Base-by-base conservation (phyloP, 768 basidiomycete genomes). In the Boletus pseudopeckii region DNA sequence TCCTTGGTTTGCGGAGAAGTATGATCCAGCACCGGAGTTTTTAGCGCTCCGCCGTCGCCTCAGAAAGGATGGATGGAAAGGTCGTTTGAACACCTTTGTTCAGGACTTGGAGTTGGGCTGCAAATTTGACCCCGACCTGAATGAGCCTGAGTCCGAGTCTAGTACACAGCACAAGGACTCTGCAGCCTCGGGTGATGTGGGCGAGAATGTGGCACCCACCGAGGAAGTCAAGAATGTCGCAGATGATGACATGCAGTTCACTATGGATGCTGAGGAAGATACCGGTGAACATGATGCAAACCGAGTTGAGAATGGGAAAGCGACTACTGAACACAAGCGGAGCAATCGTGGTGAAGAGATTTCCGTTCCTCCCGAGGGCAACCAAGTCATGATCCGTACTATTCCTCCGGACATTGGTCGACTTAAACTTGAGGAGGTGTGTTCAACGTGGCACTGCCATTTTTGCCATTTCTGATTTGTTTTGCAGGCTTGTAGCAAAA, bases 1-100 rank as follows among this genome's bases (percentile, higher is more conserved):
- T n/a, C 88, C 92, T 14, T 98, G 95, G 95, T 98, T 97, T 77
- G 83, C 85, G 52, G 95, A 98, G 78, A 91, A 92, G 71, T 98
- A 98, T 75, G 91, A 93, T 56, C 88, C 88, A 52, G 72, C 83
- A 39, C 76, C 82, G 48, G 87, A 91, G 62, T 82, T 80, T 65
- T 79, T 81, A 51, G 77, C 79, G 50, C 75, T 94, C 68, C 87
- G 95, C 63, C 77, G 77, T 57, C 80, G 92, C 61, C 83, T 93
- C 57, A 82, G 89, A 68, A 88, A 84, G 72, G 84, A 89, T 59
- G 95, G 92, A 26, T 90, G 93, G 87, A 84, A 80, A 69, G 85
- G 85, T 43, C 80, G 85, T 55, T 71, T 88, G 51, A 78, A 84
- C 62, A 71, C 77, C 34, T 96, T 96, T 71, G 65, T 94, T 58